Conservation (phyloP, 371 early-diverging fungal genomes). For the Saksenaea vasiformis region DNA sequence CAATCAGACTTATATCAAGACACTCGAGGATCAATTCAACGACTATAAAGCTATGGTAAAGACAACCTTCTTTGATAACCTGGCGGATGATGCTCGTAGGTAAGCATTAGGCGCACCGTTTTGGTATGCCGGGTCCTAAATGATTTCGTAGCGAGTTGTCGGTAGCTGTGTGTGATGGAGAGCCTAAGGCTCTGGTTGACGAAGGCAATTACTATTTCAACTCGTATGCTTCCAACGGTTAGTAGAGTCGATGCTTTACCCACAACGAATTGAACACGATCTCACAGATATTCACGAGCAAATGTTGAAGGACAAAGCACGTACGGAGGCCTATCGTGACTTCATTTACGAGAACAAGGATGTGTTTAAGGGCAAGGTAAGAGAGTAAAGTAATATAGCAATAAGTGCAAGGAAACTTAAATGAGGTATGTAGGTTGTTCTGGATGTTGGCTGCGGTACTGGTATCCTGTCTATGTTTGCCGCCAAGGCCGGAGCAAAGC, state of each 20-base stretch:
- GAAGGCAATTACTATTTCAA: constrained; percentile 82
- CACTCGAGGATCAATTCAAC: constrained; percentile 61
- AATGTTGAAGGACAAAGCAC: constrained; percentile 76
- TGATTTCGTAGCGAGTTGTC: constrained; percentile 11
- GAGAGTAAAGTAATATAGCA: background rate
- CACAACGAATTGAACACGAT: background rate
- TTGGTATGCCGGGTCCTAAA: background rate
- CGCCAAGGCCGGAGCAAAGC: constrained; percentile 74
- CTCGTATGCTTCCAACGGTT: constrained; percentile 80
- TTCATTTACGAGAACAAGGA: constrained; percentile 83
- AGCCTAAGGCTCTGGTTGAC: constrained; percentile 18
- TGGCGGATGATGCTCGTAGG: constrained; percentile 35
- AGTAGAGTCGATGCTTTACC: background rate
- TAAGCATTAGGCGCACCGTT: background rate
- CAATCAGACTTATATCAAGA: constrained; percentile 49
- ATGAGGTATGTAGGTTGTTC: constrained; percentile 14
- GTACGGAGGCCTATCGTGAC: constrained; percentile 82
- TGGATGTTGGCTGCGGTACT: constrained; percentile 94
- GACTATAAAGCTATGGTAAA: constrained; percentile 74
- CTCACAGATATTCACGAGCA: constrained; percentile 59
- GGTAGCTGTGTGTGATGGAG: constrained; percentile 8
- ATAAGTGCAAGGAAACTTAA: background rate
- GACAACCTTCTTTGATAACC: constrained; percentile 67
- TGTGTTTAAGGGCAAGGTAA: constrained; percentile 81
- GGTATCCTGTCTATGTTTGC: constrained; percentile 98